Conservation (phyloP, 1,284 basidiomycete genomes). For the Apiotrichum mycotoxinovorans region DNA sequence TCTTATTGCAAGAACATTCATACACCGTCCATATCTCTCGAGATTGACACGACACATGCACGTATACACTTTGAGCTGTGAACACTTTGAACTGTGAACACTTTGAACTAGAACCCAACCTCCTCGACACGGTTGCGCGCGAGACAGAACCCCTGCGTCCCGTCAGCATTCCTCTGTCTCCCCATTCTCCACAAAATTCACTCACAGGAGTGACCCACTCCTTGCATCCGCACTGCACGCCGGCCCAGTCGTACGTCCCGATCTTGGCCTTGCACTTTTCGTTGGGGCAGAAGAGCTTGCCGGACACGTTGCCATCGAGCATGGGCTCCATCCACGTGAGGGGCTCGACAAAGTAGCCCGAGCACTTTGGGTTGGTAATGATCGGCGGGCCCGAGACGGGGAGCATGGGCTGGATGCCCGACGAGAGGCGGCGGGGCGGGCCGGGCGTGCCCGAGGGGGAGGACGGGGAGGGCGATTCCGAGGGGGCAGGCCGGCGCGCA, state of each 20-base stretch:
- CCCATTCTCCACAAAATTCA: slow-evolving; percentile 21
- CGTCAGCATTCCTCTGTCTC: neutral
- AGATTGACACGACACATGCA: too few species aligned
- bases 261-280: slow-evolving; percentile 83
- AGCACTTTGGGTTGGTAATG: slow-evolving; percentile 71
- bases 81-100: too few species aligned
- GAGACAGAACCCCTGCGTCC: slow-evolving; percentile 77
- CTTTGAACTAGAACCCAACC: slow-evolving; percentile 55
- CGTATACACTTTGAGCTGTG: too few species aligned
- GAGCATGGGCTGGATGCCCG: neutral
- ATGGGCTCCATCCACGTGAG: slow-evolving; percentile 93
- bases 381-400: slow-evolving; percentile 59
- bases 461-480: neutral
- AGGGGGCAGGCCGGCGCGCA: slow-evolving; percentile 22
- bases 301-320: slow-evolving; percentile 69
- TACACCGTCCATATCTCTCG: too few species aligned
- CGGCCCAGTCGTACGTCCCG: slow-evolving; percentile 96
- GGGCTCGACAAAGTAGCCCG: slow-evolving; percentile 95
- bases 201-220: slow-evolving; percentile 84
- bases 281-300: slow-evolving; percentile 89
- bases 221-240: slow-evolving; percentile 84
- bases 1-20: too few species aligned
- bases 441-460: neutral
- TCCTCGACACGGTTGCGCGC: slow-evolving; percentile 87
- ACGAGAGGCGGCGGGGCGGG: slow-evolving; percentile 2